Evolutionary conservation across 2,329 filamentous ascomycete genomes (phyloP), one percentile per base, ranked within the genome.

Genomic region (Xylariomycetidae sp.): DNA sequence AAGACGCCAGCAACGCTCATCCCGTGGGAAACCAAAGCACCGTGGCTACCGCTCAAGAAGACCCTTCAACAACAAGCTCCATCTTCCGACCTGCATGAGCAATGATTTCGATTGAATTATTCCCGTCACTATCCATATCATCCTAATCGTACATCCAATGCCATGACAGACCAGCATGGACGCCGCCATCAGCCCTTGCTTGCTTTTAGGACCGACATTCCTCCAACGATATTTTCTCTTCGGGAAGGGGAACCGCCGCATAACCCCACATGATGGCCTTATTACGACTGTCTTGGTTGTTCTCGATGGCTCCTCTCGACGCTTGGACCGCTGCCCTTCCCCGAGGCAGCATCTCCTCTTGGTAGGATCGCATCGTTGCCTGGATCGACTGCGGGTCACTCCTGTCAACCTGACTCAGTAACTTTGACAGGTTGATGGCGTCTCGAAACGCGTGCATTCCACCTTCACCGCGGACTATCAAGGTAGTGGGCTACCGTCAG

Each of bases 361-460:
- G 52, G 30, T 52, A 54, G 0, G 31, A 35, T 4, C 46, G 39
- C 9, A 58, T 16, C 2, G 35, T 25, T 1, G 20, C 18, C 19
- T 42, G 29, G 12, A 51, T 34, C 5, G 33, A 20, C 1, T 25
- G 17, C 0, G 19, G n/a, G 13, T 49, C 40, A 10, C 30, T 32
- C 10, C 38, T 41, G 8, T 35, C 26, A 4, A 49, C 37, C 10
- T 35, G 27, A 6, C 35, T 35, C 2, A 58, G 37, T 5, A 45
- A 35, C 29, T 48, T 43, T 29, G 45, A 36, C 4, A 50, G 40
- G 18, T 45, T 44, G 6, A 50, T 26, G 44, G 86, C 82, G 25
- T 85, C 81, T 3, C 35, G 34, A 14, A 50, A 26, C 9, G 40
- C 46, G 25, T 50, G 46, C 16, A 40, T 42, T 4, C 43, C 48